phyloP scores from a whole-genome alignment of 129 eudicot species.

The Rutidosis leptorrhynchoides region DNA sequence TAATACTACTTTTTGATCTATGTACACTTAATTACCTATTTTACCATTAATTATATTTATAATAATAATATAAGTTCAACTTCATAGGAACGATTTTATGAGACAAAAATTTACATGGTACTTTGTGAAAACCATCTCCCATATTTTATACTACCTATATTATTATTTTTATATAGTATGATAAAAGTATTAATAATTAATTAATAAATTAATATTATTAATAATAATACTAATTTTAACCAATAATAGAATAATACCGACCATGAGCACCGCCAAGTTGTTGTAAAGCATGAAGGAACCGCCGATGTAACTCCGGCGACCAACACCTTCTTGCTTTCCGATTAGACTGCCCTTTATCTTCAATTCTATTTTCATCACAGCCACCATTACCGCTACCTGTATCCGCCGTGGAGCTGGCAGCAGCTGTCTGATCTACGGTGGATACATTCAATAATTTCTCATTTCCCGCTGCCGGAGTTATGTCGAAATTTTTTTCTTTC shows the following conservation, averaged over 20 bases:
- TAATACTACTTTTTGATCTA: no score
- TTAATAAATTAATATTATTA: no score
- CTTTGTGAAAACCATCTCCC: no score
- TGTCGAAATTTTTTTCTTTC: conserved; percentile 42
- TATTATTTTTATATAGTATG: no score
- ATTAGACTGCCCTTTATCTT: conserved; percentile 60
- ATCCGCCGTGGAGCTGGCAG: conserved; percentile 69
- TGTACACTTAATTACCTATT: no score
- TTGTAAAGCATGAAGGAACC: conserved; percentile 80
- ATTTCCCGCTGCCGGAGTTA: conserved; percentile 24
- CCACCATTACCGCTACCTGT: conserved; percentile 50
- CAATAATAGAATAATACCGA: conserved; percentile 29
- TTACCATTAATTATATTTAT: no score
- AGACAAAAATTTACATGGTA: no score
- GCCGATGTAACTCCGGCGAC: conserved; percentile 87
- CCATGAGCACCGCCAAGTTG: conserved; percentile 99
- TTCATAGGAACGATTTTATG: no score
- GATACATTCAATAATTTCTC: conserved; percentile 9
- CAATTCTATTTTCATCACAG: conserved; percentile 40
- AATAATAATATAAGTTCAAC: no score
- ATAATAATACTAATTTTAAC: background rate
- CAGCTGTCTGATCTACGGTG: conserved; percentile 39
- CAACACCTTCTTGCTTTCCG: conserved; percentile 82
- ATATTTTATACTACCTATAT: no score
- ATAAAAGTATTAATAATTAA: no score